Conservation (phyloP, 768 basidiomycete species). For the Phanerochaete sordida region DNA sequence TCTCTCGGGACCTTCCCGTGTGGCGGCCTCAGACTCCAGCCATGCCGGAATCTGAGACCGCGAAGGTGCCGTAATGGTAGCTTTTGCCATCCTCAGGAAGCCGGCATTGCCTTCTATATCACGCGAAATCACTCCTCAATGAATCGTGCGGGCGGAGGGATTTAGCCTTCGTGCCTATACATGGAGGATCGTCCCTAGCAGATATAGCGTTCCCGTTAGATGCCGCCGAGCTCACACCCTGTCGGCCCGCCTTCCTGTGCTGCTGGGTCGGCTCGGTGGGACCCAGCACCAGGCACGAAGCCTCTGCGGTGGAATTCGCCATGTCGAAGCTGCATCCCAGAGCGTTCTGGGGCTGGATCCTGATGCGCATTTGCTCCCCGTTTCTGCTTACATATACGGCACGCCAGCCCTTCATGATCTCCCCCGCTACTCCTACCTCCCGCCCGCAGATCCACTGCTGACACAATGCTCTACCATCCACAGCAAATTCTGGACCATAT, state of each 20-base stretch:
- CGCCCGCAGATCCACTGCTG: not conserved
- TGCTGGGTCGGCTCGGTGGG: not conserved
- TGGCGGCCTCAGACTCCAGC: not conserved
- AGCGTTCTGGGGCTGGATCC: not conserved
- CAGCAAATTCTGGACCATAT: conserved; percentile 95
- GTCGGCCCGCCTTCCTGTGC: conserved; percentile 3
- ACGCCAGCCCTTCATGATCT: not conserved
- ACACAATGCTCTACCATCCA: conserved; percentile 5
- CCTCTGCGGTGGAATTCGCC: not conserved
- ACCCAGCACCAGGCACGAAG: not conserved
- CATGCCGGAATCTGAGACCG: not conserved
- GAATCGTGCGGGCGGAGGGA: not conserved
- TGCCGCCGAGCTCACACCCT: not conserved
- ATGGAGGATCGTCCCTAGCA: not conserved
- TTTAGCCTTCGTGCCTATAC: not conserved
- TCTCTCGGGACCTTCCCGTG: conserved; percentile 2
- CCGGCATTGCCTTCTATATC: not conserved
- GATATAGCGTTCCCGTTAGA: not conserved
- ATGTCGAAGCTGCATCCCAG: not conserved
- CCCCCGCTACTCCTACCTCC: not conserved
- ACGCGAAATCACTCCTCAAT: not conserved
- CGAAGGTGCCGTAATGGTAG: not conserved
- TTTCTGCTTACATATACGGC: not conserved
- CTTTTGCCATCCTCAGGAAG: not conserved
- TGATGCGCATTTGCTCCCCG: not conserved